A percentile compares a stretch with the other conserved stretches of the same genome.
phyloP scores from a whole-genome alignment of 2,329 filamentous ascomycete species.

The Aspergillus vadensis region DNA sequence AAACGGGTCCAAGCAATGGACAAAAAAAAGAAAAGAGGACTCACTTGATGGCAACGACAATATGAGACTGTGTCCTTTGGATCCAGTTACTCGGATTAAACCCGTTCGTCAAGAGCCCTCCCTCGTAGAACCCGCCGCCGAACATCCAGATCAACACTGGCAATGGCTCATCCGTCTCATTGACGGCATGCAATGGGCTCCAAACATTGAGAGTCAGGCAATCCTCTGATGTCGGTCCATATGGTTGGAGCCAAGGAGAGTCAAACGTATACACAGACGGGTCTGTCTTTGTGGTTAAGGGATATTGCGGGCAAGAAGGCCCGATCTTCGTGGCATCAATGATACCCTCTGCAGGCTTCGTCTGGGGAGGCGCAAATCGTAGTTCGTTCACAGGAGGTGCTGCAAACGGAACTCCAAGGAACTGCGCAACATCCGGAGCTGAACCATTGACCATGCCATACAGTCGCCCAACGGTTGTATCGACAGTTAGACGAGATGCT shows the following conservation, averaged over 20 bases:
- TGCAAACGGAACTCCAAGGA: slow-evolving; percentile 1
- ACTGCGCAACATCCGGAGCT: neutral
- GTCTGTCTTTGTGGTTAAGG: neutral
- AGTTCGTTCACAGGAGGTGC: neutral
- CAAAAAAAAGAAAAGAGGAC: neutral
- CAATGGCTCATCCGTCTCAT: neutral
- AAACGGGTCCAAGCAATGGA: neutral
- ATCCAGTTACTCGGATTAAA: neutral
- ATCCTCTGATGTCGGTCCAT: neutral
- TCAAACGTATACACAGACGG: slow-evolving; percentile 2
- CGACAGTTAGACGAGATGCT: neutral
- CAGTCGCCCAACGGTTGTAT: neutral
- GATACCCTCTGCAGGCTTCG: neutral
- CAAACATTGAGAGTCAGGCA: slow-evolving; percentile 3
- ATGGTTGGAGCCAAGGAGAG: slow-evolving; percentile 3
- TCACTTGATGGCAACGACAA: neutral
- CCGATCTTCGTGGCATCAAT: neutral
- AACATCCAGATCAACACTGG: neutral
- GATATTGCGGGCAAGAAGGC: slow-evolving; percentile 1
- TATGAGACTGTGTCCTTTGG: neutral
- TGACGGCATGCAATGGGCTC: neutral
- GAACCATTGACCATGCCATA: slow-evolving; percentile 7
- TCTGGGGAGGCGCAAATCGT: neutral
- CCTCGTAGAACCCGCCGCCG: neutral
- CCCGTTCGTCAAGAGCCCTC: neutral